These are phyloP conservation scores for Aureobasidium sp. DNA, from an alignment of 2,329 filamentous ascomycete genomes.

Conservation along the genomic window DNA sequence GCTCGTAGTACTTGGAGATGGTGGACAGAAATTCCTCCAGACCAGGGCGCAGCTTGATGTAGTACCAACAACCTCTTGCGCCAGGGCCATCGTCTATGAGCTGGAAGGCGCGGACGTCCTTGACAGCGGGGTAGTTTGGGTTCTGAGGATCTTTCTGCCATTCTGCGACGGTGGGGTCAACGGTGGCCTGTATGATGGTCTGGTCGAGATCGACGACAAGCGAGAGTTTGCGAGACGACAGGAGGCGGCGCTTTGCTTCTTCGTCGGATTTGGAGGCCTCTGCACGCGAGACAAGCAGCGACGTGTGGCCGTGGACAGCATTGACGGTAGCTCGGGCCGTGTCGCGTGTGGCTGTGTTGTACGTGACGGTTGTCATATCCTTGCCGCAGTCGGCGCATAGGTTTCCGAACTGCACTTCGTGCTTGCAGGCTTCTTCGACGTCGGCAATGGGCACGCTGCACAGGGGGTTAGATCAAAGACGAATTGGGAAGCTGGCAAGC, in stretches of 20 bases:
- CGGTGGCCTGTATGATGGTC: conserved; percentile 96
- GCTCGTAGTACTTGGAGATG: conserved; percentile 74
- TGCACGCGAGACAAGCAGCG: conserved; percentile 71
- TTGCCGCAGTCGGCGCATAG: conserved; percentile 89
- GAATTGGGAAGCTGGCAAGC: not conserved
- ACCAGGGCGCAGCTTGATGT: conserved; percentile 93
- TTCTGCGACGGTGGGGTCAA: conserved; percentile 90
- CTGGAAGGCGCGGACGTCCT: conserved; percentile 81
- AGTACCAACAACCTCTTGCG: conserved; percentile 80
- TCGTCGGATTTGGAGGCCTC: conserved; percentile 78
- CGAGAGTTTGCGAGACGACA: conserved; percentile 75
- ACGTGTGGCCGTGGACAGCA: conserved; percentile 87
- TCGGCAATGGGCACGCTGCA: conserved; percentile 50
- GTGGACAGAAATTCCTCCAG: conserved; percentile 70
- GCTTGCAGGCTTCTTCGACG: conserved; percentile 83
- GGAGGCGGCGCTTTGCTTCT: conserved; percentile 72
- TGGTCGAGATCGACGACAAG: conserved; percentile 96
- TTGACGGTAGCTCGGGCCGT: conserved; percentile 84
- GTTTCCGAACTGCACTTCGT: conserved; percentile 83
- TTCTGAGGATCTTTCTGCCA: conserved; percentile 86
- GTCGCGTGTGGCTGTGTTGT: conserved; percentile 70
- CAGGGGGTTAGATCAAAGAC: not conserved
- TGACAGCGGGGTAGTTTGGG: conserved; percentile 84
- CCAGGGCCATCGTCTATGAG: conserved; percentile 74
- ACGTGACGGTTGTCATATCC: conserved; percentile 86